These are phyloP conservation scores for Calonectria naviculata DNA, from an alignment of 2,329 filamentous ascomycete species.

Conservation along the genomic window DNA sequence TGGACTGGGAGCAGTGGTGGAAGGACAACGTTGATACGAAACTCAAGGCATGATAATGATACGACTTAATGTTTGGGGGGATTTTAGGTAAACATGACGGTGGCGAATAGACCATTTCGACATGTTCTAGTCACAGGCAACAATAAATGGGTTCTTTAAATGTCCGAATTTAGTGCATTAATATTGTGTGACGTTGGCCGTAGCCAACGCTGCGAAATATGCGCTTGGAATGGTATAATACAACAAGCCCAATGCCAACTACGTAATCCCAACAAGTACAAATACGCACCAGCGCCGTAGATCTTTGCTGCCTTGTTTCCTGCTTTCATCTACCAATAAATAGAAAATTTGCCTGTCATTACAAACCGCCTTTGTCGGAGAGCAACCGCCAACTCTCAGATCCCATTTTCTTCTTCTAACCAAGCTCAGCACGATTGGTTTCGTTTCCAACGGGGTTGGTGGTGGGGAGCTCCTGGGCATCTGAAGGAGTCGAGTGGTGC, in stretches of 20 bases:
- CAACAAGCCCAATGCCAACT: conserved; percentile 22
- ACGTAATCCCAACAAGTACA: conserved; percentile 22
- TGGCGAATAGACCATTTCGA: background rate
- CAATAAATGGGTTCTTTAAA: background rate
- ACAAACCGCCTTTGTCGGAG: background rate
- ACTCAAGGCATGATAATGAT: conserved; percentile 7
- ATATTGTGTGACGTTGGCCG: conserved; percentile 17
- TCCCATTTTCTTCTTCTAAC: conserved; percentile 17
- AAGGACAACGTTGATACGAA: conserved; percentile 44
- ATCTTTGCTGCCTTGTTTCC: background rate
- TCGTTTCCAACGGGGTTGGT: conserved; percentile 43
- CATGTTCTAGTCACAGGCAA: background rate
- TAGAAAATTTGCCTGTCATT: background rate
- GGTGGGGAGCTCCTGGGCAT: conserved; percentile 42
- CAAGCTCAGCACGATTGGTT: conserved; percentile 47
- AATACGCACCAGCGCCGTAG: background rate
- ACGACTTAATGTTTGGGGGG: no score
- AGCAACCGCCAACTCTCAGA: background rate
- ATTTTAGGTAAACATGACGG: background rate
- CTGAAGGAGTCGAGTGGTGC: background rate
- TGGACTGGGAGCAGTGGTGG: conserved; percentile 87
- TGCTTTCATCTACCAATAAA: background rate
- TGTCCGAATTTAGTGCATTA: conserved; percentile 17
- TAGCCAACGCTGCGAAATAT: conserved; percentile 16
- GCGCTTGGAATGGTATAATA: conserved; percentile 30